These are phyloP conservation scores for Irpex sp. DNA, from an alignment of 1,284 basidiomycete species.

Conservation along the genomic window DNA sequence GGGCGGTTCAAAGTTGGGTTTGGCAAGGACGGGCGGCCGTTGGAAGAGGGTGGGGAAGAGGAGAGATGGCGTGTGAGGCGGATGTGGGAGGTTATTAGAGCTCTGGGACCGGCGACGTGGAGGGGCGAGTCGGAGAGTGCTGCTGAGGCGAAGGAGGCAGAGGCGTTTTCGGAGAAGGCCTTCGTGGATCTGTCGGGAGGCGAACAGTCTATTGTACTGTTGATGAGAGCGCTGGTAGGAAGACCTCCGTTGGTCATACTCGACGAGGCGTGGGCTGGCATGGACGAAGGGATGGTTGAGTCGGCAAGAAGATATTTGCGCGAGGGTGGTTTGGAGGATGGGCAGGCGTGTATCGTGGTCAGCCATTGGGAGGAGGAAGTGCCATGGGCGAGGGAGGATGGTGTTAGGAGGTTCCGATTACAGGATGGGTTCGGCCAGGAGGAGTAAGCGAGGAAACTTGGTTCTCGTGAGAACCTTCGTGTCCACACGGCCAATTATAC, in stretches of 20 bases:
- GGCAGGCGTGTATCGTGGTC: constrained; percentile 80
- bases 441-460: not conserved
- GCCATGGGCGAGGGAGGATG: constrained; percentile 61
- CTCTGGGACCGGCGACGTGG: constrained; percentile 62
- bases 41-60: constrained; percentile 30
- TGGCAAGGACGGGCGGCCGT: constrained; percentile 23
- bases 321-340: constrained; percentile 41
- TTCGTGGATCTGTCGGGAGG: constrained; percentile 66
- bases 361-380: constrained; percentile 91
- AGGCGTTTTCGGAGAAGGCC: constrained; percentile 38
- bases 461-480: too few species aligned
- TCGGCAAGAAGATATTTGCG: constrained; percentile 63
- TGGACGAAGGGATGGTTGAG: constrained; percentile 76
- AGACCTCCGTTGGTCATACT: constrained; percentile 71
- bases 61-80: constrained; percentile 42
- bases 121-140: constrained; percentile 7
- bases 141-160: constrained; percentile 16
- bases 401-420: constrained; percentile 36
- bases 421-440: constrained; percentile 34
- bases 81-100: constrained; percentile 53
- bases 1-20: constrained; percentile 45
- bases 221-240: constrained; percentile 82
- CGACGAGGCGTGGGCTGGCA: constrained; percentile 90
- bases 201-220: constrained; percentile 75
- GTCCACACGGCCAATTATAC: too few species aligned